Evolutionary conservation across 2,329 filamentous ascomycete genomes (phyloP), one percentile per base, ranked within the genome.

Genomic region (Monosporascus sp.): DNA sequence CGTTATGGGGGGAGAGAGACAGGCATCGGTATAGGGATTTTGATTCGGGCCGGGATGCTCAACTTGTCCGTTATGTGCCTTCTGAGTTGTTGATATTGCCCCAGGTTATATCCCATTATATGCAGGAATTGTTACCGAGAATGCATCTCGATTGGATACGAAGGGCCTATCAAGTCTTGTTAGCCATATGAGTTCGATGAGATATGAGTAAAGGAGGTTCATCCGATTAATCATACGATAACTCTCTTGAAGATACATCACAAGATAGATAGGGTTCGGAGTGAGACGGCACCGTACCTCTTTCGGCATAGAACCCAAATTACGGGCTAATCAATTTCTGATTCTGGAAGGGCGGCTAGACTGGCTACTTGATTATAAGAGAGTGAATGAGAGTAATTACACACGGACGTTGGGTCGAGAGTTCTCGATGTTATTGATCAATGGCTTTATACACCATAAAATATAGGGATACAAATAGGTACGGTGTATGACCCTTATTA

Each of bases 11-110:
- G 6, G 22, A 54, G 46, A 54, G 55, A 60, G 56, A 55, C 51
- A 57, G 58, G 61, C 63, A 67, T 65, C 65, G 65, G 61, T 63
- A 64, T 64, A 60, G 37, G 60, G 54, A 41, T 62, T 24, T 7
- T 44, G n/a, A 15, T 26, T 28, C 43, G 43, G 43, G 24, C 43
- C 43, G 43, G 20, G 24, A 17, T 28, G 43, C 58, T 59, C 52
- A 64, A 58, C 55, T 56, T 60, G 49, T 58, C 65, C 58, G 63
- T 59, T 54, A 56, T 56, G 57, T 56, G 54, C 55, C 54, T 64
- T 58, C 60, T 45, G 56, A 57, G 61, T 58, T 60, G 59, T 54
- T 56, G 60, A 64, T 56, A 52, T 52, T 61, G 54, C 56, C 58
- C 51, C 28, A 50, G 46, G 37, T 41, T 51, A 53, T 49, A 49